Evolutionary conservation across 208 protist species (phyloP).

Genomic region (Tritrichomonas musculus): DNA sequence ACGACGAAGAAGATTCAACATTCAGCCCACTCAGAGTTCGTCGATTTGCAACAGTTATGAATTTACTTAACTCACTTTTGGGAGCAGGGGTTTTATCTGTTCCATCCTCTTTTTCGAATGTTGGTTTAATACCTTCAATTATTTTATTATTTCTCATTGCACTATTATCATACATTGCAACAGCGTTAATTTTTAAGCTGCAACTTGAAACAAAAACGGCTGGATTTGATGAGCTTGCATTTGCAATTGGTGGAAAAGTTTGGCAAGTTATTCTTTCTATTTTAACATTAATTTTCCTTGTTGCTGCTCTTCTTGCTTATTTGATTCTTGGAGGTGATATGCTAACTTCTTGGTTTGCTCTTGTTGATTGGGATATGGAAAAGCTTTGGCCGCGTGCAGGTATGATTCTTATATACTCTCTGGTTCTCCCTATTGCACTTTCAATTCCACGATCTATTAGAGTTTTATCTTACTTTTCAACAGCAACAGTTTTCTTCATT

Average conservation of each 20-base stretch:
- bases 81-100: not conserved
- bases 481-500: slow-evolving; percentile 22
- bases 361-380: not conserved
- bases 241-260: not conserved
- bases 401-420: not conserved
- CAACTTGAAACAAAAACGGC: not conserved
- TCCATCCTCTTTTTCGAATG: not conserved
- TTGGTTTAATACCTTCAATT: not conserved
- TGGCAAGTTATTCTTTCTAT: not conserved
- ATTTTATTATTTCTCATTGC: not conserved
- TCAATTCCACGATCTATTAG: not conserved
- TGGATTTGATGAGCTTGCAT: not conserved
- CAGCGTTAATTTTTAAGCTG: not conserved
- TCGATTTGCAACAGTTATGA: not conserved
- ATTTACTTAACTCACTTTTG: not conserved
- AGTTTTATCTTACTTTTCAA: not conserved
- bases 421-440: not conserved
- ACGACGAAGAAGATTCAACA: too few relatives aligned
- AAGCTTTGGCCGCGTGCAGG: not conserved
- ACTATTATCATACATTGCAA: not conserved
- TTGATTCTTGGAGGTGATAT: not conserved
- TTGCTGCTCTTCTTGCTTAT: not conserved
- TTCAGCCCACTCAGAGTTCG: not conserved
- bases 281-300: not conserved
- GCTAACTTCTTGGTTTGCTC: not conserved